Conservation (phyloP, 495 filamentous ascomycete species). For the Emericellopsis terricola region DNA sequence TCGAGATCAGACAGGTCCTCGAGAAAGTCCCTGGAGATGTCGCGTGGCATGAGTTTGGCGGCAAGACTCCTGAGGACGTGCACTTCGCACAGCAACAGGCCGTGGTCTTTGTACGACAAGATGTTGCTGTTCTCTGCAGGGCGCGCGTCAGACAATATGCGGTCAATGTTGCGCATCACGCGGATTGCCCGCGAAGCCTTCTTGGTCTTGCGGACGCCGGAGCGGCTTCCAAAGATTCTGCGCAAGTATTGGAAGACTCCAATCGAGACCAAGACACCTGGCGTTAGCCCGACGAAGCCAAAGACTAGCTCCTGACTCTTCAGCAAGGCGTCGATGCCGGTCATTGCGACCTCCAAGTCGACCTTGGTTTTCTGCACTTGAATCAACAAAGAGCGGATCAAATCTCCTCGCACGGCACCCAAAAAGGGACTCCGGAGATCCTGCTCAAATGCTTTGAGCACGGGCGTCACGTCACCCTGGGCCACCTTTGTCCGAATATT, state of each 20-base stretch:
- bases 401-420: slow-evolving; percentile 64
- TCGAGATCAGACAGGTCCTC: slow-evolving; percentile 72
- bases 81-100: slow-evolving; percentile 73
- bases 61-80: slow-evolving; percentile 58
- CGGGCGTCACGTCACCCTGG: slow-evolving; percentile 84
- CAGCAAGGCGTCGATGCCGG: slow-evolving; percentile 78
- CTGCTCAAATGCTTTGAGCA: slow-evolving; percentile 76
- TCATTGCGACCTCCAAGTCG: slow-evolving; percentile 87
- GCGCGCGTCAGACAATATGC: slow-evolving; percentile 52
- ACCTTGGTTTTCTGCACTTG: slow-evolving; percentile 99
- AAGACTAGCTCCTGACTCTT: slow-evolving; percentile 97
- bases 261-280: slow-evolving; percentile 70
- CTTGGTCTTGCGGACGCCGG: slow-evolving; percentile 39
- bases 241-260: slow-evolving; percentile 55
- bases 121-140: slow-evolving; percentile 40
- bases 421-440: slow-evolving; percentile 64
- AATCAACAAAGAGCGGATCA: slow-evolving; percentile 81
- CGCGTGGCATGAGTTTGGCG: slow-evolving; percentile 40
- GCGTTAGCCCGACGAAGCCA: slow-evolving; percentile 85
- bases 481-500: slow-evolving; percentile 58
- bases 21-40: slow-evolving; percentile 62
- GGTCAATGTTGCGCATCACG: slow-evolving; percentile 68
- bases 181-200: slow-evolving; percentile 48
- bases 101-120: slow-evolving; percentile 77
- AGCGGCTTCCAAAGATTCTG: slow-evolving; percentile 44